Percentiles rank a stretch among this genome's conserved stretches.
Evolutionary conservation across 306 rosid species (phyloP).

Genomic region (Prunus mongolica): DNA sequence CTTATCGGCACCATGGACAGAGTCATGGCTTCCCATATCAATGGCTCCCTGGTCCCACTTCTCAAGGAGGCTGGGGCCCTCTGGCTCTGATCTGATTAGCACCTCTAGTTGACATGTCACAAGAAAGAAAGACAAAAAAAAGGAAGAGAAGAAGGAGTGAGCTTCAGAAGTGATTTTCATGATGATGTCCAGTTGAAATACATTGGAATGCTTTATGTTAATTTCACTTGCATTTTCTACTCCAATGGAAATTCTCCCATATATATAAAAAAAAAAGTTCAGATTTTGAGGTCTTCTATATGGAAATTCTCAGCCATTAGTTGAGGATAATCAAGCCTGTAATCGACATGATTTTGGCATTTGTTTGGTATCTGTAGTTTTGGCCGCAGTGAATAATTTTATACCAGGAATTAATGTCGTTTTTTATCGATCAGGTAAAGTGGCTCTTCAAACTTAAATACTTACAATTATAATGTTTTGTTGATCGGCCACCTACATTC

Average conservation of each 20-base stretch:
- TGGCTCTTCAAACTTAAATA: neutral
- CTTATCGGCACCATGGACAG: slow-evolving; percentile 85
- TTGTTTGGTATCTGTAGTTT: too few species aligned
- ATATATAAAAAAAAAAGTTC: too few species aligned
- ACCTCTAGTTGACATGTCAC: neutral
- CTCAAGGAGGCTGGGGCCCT: slow-evolving; percentile 97
- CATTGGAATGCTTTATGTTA: neutral
- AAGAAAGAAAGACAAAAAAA: neutral
- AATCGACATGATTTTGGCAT: neutral
- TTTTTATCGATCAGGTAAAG: neutral
- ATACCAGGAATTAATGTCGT: too few species aligned
- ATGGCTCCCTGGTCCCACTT: slow-evolving; percentile 85
- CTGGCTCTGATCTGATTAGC: slow-evolving; percentile 51
- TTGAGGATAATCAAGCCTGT: too few species aligned
- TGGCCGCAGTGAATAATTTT: too few species aligned
- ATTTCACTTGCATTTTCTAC: neutral
- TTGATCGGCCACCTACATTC: too few species aligned
- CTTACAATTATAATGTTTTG: neutral
- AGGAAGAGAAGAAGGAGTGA: neutral
- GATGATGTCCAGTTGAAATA: neutral
- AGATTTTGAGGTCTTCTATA: too few species aligned
- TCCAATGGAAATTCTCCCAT: neutral
- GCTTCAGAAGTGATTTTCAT: neutral
- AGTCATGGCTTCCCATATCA: slow-evolving; percentile 91
- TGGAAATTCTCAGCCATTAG: too few species aligned